Evolutionary conservation across 202 grass and related monocot genomes (phyloP), one percentile per base, ranked within the genome.

Genomic region (Zoysia matrella): DNA sequence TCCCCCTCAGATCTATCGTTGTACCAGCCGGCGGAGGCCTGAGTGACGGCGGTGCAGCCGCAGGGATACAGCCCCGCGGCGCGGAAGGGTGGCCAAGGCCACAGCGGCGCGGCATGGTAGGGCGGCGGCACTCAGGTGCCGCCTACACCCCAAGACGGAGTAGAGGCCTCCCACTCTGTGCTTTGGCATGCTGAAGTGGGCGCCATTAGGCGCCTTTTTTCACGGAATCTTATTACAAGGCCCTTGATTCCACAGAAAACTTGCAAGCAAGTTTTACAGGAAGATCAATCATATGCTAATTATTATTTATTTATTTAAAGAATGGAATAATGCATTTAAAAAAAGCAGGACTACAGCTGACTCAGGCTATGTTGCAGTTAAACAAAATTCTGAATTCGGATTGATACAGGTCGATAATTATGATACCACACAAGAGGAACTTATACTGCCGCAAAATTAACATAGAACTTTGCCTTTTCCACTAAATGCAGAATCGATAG

Each of bases 171-270:
- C 22, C 22, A 30, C 22, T 30, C 22, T 30, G 22, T 30, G 22
- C 22, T 30, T 30, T 30, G 22, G 22, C 22, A 30, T 30, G 22
- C 22, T 30, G 22, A 30, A 30, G 22, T 30, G 22, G 22, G 22
- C 22, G 22, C 22, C 22, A 30, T 30, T 30, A 30, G 22, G 22
- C 0, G 22, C 22, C 22, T 30, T 30, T 30, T 30, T 30, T 30
- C 22, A 30, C 22, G 22, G 22, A 30, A 30, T 30, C 22, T 30
- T 30, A 30, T 30, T 30, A 76, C 11, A 43, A 51, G 46, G 16
- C 4, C 6, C 7, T 63, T 13, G 55, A 3, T 12, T 78, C 74
- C 47, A 83, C 6, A 83, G 16, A 39, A 81, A 73, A 56, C 65
- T 56, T 48, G 8, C 39, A 45, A 73, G 10, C 69, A 83, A 63